Evolutionary conservation across 2,329 filamentous ascomycete species (phyloP), one percentile per base, ranked within the genome.

Genomic region (Talaromyces sp.): DNA sequence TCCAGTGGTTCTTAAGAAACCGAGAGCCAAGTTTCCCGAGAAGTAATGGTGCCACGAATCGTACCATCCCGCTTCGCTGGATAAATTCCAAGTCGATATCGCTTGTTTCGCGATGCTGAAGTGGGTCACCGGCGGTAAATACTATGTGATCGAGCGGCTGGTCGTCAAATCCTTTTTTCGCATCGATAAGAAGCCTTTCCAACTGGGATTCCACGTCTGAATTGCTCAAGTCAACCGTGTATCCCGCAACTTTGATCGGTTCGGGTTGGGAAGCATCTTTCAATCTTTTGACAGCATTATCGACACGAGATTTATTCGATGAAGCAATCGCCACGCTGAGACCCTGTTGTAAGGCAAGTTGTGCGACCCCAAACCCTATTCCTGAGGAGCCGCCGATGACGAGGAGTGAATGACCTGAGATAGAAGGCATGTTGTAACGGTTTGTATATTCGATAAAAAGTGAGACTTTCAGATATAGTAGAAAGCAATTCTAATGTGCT

Each of bases 301-400:
- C 68, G 42, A 89, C 72, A 54, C 82, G 82, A 33, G 72, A 59
- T 9, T 77, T 71, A 59, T 80, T 83, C 2, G 86, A 88, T 2
- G 83, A 86, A n/a, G 84, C 82, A 68, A 90, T 81, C 53, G 78
- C 81, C 16, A 89, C 82, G n/a, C 70, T 71, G 44, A 82, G 83
- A 36, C 84, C 85, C 61, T 82, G 75, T 59, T 83, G 82, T 50
- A 88, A 70, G 14, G 79, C 75, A 2, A 81, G 83, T 76, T 87
- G 82, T 57, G 87, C 86, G 10, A 87, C 83, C 60, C 76, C 80
- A 65, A 81, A 85, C 34, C 87, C 87, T 47, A 90, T 86, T 57
- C 87, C 87, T 16, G 83, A 81, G 2, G 84, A 83, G 47, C 86
- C 88, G 52, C 87, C 87, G 54, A 89, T 79, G 68, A 90, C 74